Evolutionary conservation across 176 grass and related monocot genomes (phyloP), one percentile per base, ranked within the genome.

Genomic region (Aegilops umbellulata): DNA sequence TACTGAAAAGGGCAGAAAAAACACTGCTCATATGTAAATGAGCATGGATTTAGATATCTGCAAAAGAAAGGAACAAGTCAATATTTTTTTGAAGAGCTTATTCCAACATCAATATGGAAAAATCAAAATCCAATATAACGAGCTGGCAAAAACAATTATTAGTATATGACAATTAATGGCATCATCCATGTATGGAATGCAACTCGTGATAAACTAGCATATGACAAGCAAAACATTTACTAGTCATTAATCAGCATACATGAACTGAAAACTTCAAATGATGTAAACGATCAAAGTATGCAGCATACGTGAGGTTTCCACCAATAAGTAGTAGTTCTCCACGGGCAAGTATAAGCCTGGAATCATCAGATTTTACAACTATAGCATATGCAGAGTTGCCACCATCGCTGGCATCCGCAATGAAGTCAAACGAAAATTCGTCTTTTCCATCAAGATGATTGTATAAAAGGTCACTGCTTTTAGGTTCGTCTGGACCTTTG

Each of bases 1-100:
- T 96, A 88, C 65, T 99, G 94, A 80, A 99, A 99, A 42, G 94
- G 90, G 72, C 83, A 83, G 87, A 99, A 96, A 88, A 99, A 94
- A 35, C 92, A 88, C 8, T 89, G 86, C 68, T 96, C 94, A 82
- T 94, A 99, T 3, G 97, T 85, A 96, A 94, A 99, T 75, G 92
- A 58, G 24, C 90, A 99, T 60, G 92, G 92, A 83, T 99, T 99
- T 74, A 92, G 97, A 60, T 99, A 99, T 79, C 97, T 99, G 71
- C 62, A 30, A 14, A 80, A 89, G 85, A 78, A 63, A 39, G 23
- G 64, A 51, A 22, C 53, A 83, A 83, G 83, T 44, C 39, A 86
- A 7, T 25, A 71, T 64, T 3, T 64, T 53, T 72, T 5, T 46
- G 12, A 26, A 76, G 32, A 4, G 38, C 47, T 72, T 71, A 30